Evolutionary conservation across 768 basidiomycete genomes (phyloP), one percentile per base, ranked within the genome.

Genomic region (Steccherinum ochraceum): DNA sequence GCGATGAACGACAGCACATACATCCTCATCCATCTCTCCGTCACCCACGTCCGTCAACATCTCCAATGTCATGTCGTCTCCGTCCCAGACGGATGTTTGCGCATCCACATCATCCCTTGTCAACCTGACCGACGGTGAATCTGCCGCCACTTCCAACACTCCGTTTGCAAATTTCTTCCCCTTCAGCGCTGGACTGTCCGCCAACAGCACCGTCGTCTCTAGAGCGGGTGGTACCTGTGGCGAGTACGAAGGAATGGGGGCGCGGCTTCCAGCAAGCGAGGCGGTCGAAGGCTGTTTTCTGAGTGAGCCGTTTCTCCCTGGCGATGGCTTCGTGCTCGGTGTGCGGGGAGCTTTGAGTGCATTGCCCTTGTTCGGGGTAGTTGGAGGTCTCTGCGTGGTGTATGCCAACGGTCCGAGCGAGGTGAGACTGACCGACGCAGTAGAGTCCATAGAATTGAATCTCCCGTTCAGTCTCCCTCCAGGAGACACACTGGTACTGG

Each of bases 41-140:
- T 90, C 88, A 57, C 89, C 84, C 2, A 84, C 75, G 21, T 81
- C 65, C 21, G 84, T 90, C 46, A 85, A 62, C 79, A 89, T 81
- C 58, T 89, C 88, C 56, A 87, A 67, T 18, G 78, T 80, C 74
- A 84, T 80, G 25, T 81, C 78, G 21, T 81, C 75, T 13, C 45
- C 51, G 44, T 77, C 79, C 80, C 81, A 54, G 61, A 68, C 72
- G 25, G 62, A 61, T 35, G 65, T 64, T 40, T 58, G 55, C 48
- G 59, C 59, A 12, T 50, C 57, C 48, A 19, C 40, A 35, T 62
- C 60, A 10, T 59, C 60, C 41, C 56, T 53, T 23, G 56, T 63
- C 50, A 50, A 73, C 67, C 50, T 58, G 55, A 57, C 58, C 39
- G 50, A 59, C 52, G 56, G 60, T 24, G 64, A 68, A 52, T 62